A percentile compares a stretch with the other conserved stretches of the same genome.
These are phyloP conservation scores for Pseudoturritis turrita DNA, from an alignment of 345 rosid species.

Conservation along the genomic window DNA sequence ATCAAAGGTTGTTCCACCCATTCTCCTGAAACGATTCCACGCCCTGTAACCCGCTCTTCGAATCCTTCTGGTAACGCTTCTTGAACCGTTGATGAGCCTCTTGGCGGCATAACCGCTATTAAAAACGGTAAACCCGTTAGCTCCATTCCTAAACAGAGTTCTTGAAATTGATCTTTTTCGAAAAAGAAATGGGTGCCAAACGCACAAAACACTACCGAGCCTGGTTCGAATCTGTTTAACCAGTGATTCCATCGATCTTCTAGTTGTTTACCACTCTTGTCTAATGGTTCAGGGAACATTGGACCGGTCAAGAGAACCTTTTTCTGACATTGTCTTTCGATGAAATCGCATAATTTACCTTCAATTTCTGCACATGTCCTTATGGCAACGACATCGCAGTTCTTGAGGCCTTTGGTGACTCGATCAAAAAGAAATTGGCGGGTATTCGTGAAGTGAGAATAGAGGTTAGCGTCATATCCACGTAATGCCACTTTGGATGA, in stretches of 20 bases:
- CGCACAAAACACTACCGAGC: conserved; percentile 31
- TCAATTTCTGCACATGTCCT: conserved; percentile 36
- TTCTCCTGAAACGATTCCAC: conserved; percentile 24
- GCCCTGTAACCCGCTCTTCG: conserved; percentile 9
- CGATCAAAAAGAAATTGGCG: neutral
- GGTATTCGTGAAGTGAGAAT: neutral
- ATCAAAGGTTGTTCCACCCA: conserved; percentile 31
- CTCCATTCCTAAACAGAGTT: conserved; percentile 36
- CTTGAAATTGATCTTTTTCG: conserved; percentile 24
- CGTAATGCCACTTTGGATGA: neutral
- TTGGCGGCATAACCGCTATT: conserved; percentile 15
- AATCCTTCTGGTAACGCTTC: conserved; percentile 38
- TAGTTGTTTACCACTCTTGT: neutral
- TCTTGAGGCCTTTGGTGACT: neutral
- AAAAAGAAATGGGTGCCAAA: conserved; percentile 34
- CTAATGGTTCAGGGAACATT: conserved; percentile 19
- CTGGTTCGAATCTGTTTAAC: conserved; percentile 8
- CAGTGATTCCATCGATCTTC: conserved; percentile 25
- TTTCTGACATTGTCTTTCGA: neutral
- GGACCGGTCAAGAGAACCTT: conserved; percentile 33
- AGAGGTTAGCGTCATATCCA: neutral
- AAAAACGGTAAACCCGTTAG: conserved; percentile 30
- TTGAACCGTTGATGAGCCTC: conserved; percentile 28
- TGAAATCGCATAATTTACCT: conserved; percentile 28
- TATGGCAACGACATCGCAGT: conserved; percentile 28